Percentiles rank a stretch among this genome's conserved stretches.
Evolutionary conservation across 2,329 filamentous ascomycete genomes (phyloP).

Genomic region (Fusarium mangiferae): DNA sequence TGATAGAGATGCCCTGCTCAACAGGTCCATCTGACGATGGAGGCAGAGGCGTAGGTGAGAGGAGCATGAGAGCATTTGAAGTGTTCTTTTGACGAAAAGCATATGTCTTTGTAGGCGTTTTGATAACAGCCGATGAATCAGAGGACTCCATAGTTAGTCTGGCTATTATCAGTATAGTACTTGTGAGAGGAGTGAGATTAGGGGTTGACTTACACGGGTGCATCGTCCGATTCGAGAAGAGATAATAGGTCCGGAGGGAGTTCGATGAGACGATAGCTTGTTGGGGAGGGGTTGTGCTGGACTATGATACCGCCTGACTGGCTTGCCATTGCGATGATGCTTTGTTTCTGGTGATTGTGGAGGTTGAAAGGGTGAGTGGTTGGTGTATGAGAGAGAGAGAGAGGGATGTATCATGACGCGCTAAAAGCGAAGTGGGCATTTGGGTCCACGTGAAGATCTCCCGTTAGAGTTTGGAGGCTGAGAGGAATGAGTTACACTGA

Average conservation of each 20-base stretch:
- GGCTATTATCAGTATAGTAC: background rate
- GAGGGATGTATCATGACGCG: background rate
- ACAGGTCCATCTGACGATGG: slow-evolving; percentile 16
- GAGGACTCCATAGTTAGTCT: slow-evolving; percentile 63
- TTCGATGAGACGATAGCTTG: slow-evolving; percentile 70
- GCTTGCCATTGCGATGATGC: slow-evolving; percentile 53
- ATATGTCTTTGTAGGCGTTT: slow-evolving; percentile 63
- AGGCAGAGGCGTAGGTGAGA: slow-evolving; percentile 44
- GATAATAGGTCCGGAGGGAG: slow-evolving; percentile 68
- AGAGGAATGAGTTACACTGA: background rate
- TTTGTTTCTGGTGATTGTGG: background rate
- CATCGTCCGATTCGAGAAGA: slow-evolving; percentile 63
- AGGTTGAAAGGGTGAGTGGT: background rate
- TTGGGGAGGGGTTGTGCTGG: slow-evolving; percentile 58
- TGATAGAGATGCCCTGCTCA: slow-evolving; percentile 55
- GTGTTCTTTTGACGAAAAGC: slow-evolving; percentile 73
- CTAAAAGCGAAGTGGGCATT: slow-evolving; percentile 5
- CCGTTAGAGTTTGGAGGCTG: background rate
- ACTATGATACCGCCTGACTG: slow-evolving; percentile 63
- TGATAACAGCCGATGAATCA: slow-evolving; percentile 61
- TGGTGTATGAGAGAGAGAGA: background rate
- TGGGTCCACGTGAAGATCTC: slow-evolving; percentile 15
- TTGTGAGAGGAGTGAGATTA: background rate
- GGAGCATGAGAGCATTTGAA: slow-evolving; percentile 71
- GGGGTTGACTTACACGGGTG: slow-evolving; percentile 60